Percentiles rank a stretch among this genome's conserved stretches.
These are phyloP conservation scores for Eimeria zaria DNA, from an alignment of 169 alveolate species.

Conservation along the genomic window DNA sequence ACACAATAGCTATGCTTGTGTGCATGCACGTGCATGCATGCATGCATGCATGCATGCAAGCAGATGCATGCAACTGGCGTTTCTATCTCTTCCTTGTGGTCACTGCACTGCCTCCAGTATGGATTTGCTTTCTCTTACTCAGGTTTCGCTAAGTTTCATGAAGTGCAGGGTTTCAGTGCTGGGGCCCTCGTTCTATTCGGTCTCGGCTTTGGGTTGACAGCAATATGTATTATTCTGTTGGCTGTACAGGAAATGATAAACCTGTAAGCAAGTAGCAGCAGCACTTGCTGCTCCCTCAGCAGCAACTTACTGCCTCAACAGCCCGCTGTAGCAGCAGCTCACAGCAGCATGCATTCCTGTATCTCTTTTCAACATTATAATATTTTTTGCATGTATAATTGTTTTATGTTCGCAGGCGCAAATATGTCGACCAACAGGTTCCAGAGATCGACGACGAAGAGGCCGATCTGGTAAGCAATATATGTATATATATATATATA, in stretches of 20 bases:
- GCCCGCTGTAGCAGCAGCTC: neutral
- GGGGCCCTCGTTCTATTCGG: conserved; percentile 87
- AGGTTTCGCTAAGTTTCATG: conserved; percentile 91
- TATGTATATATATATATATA: too few species aligned
- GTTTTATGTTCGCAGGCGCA: conserved; percentile 79
- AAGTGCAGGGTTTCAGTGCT: conserved; percentile 90
- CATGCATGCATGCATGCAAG: too few species aligned
- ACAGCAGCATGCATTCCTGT: neutral
- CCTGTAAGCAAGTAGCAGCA: conserved; percentile 71
- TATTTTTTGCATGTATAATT: neutral
- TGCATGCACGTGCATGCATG: too few species aligned
- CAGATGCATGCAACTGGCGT: neutral
- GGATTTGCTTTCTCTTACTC: neutral
- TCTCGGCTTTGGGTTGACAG: conserved; percentile 88
- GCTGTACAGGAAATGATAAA: conserved; percentile 90
- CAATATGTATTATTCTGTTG: conserved; percentile 87
- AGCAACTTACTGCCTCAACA: neutral
- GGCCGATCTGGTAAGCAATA: conserved; percentile 85
- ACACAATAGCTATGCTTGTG: too few species aligned
- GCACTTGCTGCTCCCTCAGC: neutral
- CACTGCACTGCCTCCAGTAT: neutral
- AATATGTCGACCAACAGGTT: conserved; percentile 89
- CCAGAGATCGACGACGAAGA: conserved; percentile 89
- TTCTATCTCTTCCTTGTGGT: too few species aligned
- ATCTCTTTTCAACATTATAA: neutral